Evolutionary conservation across 257 asterid species (phyloP).

Genomic region (Linderniella brevidens): DNA sequence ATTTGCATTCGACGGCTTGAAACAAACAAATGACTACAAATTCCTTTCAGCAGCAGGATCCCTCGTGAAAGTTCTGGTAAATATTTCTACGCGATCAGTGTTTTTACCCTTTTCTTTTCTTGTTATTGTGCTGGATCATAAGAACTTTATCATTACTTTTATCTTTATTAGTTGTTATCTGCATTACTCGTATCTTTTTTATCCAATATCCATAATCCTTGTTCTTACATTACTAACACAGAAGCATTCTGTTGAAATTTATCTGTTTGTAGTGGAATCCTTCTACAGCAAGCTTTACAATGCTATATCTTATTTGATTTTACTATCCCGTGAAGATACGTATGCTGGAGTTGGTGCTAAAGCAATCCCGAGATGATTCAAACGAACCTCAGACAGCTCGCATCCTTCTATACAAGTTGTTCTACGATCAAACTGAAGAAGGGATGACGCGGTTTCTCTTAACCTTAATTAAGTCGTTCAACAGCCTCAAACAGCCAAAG

Average conservation of each 20-base stretch:
- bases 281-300: no score
- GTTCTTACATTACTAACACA: no score
- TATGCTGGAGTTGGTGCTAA: conserved; percentile 80
- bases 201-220: no score
- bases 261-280: no score
- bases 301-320: background rate
- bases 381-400: conserved; percentile 86
- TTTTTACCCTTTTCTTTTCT: background rate
- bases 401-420: conserved; percentile 83
- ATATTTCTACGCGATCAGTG: conserved; percentile 11
- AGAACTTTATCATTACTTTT: no score
- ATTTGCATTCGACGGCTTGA: conserved; percentile 55
- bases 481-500: conserved; percentile 71
- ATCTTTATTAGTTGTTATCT: no score
- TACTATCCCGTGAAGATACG: conserved; percentile 47
- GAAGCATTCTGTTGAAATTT: no score
- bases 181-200: no score
- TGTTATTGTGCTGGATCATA: background rate
- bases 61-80: conserved; percentile 76
- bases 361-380: conserved; percentile 65
- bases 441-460: conserved; percentile 82
- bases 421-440: conserved; percentile 96
- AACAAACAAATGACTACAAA: conserved; percentile 69
- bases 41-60: conserved; percentile 90
- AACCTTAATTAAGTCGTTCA: conserved; percentile 78